Percentiles rank a stretch among this genome's conserved stretches.
These are phyloP conservation scores for Diplogelasinospora grovesii DNA, from an alignment of 495 filamentous ascomycete genomes.

Conservation along the genomic window DNA sequence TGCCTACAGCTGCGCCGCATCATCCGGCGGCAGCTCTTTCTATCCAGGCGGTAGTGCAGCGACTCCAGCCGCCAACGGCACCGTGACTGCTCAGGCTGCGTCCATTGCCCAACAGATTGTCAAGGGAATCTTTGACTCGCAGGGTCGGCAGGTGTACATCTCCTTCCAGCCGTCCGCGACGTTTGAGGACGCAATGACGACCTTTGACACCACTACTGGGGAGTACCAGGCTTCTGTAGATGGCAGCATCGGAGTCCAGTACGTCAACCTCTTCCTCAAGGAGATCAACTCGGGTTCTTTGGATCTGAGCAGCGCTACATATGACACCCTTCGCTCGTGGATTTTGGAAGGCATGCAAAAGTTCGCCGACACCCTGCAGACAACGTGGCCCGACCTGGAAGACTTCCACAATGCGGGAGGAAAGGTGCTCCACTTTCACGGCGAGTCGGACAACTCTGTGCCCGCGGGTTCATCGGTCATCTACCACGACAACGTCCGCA, in stretches of 20 bases:
- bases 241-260: conserved; percentile 35
- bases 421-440: conserved; percentile 48
- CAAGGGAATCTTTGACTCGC: conserved; percentile 38
- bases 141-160: conserved; percentile 41
- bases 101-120: conserved; percentile 35
- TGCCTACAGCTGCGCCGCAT: conserved; percentile 44
- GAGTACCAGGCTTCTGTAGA: conserved; percentile 31
- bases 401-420: conserved; percentile 38
- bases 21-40: not conserved
- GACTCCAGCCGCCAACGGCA: conserved; percentile 40
- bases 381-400: conserved; percentile 41
- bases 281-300: conserved; percentile 28
- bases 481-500: conserved; percentile 45
- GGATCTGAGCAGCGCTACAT: conserved; percentile 37
- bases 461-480: conserved; percentile 42
- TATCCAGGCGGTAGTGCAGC: not conserved
- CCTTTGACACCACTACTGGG: conserved; percentile 33
- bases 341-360: conserved; percentile 35
- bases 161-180: conserved; percentile 36
- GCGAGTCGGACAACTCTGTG: conserved; percentile 44
- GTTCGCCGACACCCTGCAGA: conserved; percentile 40
- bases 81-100: conserved; percentile 31
- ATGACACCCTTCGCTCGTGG: conserved; percentile 44
- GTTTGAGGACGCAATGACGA: conserved; percentile 37
- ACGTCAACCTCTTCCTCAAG: conserved; percentile 29